phyloP scores from a whole-genome alignment of 352 stramenopile species.

The Phytopythium cucurbitacearum region DNA sequence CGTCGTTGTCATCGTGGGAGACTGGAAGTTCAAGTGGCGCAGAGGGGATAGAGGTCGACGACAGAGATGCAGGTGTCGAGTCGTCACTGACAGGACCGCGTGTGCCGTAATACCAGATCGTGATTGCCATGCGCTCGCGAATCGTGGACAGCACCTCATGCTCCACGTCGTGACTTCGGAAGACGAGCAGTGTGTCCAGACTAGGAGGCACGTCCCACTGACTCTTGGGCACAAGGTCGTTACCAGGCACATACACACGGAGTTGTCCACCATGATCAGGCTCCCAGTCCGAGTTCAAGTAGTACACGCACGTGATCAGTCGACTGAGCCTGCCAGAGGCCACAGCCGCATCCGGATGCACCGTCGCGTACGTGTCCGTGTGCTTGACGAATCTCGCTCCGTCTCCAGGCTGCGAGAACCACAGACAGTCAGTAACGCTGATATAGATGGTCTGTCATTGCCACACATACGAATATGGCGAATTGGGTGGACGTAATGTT shows the following conservation, averaged over 20 bases:
- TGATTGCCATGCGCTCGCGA: slow-evolving; percentile 87
- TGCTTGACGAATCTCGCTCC: slow-evolving; percentile 67
- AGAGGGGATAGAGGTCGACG: background rate
- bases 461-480: slow-evolving; percentile 59
- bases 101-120: slow-evolving; percentile 92
- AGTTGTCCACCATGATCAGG: slow-evolving; percentile 54
- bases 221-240: slow-evolving; percentile 6
- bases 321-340: slow-evolving; percentile 28
- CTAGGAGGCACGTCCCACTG: slow-evolving; percentile 76
- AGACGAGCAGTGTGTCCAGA: slow-evolving; percentile 89
- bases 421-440: background rate
- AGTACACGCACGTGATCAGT: slow-evolving; percentile 83
- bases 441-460: slow-evolving; percentile 2
- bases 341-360: slow-evolving; percentile 12
- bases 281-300: slow-evolving; percentile 77
- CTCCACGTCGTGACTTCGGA: slow-evolving; percentile 88
- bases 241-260: slow-evolving; percentile 49
- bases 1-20: background rate
- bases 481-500: slow-evolving; percentile 75
- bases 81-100: background rate
- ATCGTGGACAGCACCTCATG: slow-evolving; percentile 87
- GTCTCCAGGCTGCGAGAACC: slow-evolving; percentile 42
- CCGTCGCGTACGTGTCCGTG: slow-evolving; percentile 55
- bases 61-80: no score
- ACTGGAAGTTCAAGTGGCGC: slow-evolving; percentile 4